Conservation (phyloP, 805 yeast genomes). For the Starmerella apicola region DNA sequence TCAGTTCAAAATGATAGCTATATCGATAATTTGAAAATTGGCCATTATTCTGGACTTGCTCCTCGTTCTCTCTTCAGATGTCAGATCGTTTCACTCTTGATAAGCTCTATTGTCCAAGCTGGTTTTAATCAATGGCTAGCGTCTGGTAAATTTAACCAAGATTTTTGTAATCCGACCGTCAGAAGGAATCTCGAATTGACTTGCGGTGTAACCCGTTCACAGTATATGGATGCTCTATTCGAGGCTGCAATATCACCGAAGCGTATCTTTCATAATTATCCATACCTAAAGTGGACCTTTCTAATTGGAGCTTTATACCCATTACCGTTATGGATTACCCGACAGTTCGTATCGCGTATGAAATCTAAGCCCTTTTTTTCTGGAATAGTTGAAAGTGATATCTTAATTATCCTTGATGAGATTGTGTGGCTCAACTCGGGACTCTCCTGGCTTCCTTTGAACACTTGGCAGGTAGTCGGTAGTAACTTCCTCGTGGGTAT, state of each 20-base stretch:
- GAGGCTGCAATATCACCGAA: conserved; percentile 45
- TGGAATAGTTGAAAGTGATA: conserved; percentile 5
- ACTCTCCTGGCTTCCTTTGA: conserved; percentile 37
- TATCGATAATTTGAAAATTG: conserved; percentile 41
- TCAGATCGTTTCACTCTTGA: conserved; percentile 28
- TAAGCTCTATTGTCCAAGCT: conserved; percentile 23
- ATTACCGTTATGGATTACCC: conserved; percentile 30
- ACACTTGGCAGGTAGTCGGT: conserved; percentile 24
- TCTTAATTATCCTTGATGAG: conserved; percentile 3
- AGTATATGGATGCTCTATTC: conserved; percentile 38
- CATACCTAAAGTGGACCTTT: conserved; percentile 32
- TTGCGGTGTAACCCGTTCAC: conserved; percentile 31
- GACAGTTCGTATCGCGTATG: conserved; percentile 28
- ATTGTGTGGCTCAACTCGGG: conserved; percentile 31
- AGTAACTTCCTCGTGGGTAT: conserved; percentile 31
- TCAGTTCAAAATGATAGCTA: conserved; percentile 52
- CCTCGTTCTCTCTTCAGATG: conserved; percentile 48
- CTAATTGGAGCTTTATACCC: conserved; percentile 47
- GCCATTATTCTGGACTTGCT: conserved; percentile 47
- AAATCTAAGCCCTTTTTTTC: conserved; percentile 7
- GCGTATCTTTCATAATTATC: conserved; percentile 12
- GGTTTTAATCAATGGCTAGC: conserved; percentile 29
- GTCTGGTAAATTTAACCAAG: conserved; percentile 26
- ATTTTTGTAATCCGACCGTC: conserved; percentile 30
- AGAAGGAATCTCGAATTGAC: conserved; percentile 29